Percentiles rank a stretch among this genome's conserved stretches.
These are phyloP conservation scores for Aspergillus sp. DNA, from an alignment of 2,329 filamentous ascomycete genomes.

Conservation along the genomic window DNA sequence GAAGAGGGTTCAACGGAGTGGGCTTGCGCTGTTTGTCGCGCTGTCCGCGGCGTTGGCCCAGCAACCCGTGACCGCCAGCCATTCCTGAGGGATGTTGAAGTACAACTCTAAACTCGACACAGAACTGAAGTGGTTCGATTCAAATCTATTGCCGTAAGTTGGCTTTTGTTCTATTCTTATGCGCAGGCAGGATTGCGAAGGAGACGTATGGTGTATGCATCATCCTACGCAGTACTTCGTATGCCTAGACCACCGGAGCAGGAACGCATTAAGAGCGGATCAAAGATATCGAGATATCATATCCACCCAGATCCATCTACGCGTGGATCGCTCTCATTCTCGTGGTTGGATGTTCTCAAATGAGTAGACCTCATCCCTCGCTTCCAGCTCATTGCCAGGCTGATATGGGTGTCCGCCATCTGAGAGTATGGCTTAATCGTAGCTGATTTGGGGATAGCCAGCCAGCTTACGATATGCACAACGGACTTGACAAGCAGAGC, in stretches of 20 bases:
- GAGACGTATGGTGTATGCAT: neutral
- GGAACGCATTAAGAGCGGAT: neutral
- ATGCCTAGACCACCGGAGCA: neutral
- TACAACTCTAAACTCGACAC: neutral
- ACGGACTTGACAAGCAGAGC: too few species aligned
- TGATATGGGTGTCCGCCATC: too few species aligned
- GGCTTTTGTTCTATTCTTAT: neutral
- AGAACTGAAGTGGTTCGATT: neutral
- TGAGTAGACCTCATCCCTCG: too few species aligned
- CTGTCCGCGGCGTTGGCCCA: slow-evolving; percentile 15
- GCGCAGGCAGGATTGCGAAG: neutral
- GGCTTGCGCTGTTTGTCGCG: slow-evolving; percentile 10
- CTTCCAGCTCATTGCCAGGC: too few species aligned
- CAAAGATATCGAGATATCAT: too few species aligned
- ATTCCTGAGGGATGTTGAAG: neutral
- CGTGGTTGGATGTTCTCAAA: too few species aligned
- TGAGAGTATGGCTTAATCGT: too few species aligned
- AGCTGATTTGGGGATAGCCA: too few species aligned
- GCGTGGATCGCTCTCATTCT: too few species aligned
- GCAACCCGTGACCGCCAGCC: slow-evolving; percentile 11
- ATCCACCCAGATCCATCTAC: too few species aligned
- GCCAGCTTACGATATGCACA: too few species aligned
- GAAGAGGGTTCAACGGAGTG: neutral
- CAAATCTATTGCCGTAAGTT: too few species aligned
- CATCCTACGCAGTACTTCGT: neutral